A percentile compares a stretch with the other conserved stretches of the same genome.
Conservation (phyloP, 2,329 filamentous ascomycete species). For the Fusarium sp. region DNA sequence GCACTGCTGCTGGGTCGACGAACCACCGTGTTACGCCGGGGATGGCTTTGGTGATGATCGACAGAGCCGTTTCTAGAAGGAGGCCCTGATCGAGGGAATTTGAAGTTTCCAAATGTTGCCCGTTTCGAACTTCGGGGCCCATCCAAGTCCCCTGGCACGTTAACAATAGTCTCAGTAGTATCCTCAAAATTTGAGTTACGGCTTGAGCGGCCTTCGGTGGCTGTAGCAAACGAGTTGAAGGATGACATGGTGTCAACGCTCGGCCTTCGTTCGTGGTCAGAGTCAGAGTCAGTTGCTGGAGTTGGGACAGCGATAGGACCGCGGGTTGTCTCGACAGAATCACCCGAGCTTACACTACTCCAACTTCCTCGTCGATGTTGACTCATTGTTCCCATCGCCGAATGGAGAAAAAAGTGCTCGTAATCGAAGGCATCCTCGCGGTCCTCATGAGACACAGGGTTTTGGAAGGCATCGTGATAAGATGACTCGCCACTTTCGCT, state of each 20-base stretch:
- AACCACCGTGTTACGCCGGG: slow-evolving; percentile 51
- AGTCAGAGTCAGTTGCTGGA: slow-evolving; percentile 11
- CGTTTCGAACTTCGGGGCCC: slow-evolving; percentile 38
- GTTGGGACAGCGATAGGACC: slow-evolving; percentile 49
- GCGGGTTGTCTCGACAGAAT: slow-evolving; percentile 71
- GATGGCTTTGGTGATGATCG: slow-evolving; percentile 35
- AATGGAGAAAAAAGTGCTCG: slow-evolving; percentile 94
- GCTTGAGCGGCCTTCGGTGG: slow-evolving; percentile 61
- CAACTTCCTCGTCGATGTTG: slow-evolving; percentile 55
- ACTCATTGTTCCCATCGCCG: slow-evolving; percentile 83
- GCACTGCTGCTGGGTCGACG: slow-evolving; percentile 53
- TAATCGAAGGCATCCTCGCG: slow-evolving; percentile 97
- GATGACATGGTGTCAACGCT: slow-evolving; percentile 64
- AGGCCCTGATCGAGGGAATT: slow-evolving; percentile 34
- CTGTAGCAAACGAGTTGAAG: slow-evolving; percentile 67
- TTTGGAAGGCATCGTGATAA: slow-evolving; percentile 70
- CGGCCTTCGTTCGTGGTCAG: slow-evolving; percentile 51
- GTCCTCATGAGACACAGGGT: slow-evolving; percentile 84
- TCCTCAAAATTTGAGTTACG: slow-evolving; percentile 47
- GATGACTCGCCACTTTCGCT: slow-evolving; percentile 74
- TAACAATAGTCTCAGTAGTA: slow-evolving; percentile 33
- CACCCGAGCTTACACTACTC: slow-evolving; percentile 68
- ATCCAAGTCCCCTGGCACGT: slow-evolving; percentile 35
- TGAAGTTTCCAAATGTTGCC: slow-evolving; percentile 43
- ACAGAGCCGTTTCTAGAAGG: slow-evolving; percentile 40